Evolutionary conservation across 1,284 basidiomycete species (phyloP).

Genomic region (Leucoagaricus sp.): DNA sequence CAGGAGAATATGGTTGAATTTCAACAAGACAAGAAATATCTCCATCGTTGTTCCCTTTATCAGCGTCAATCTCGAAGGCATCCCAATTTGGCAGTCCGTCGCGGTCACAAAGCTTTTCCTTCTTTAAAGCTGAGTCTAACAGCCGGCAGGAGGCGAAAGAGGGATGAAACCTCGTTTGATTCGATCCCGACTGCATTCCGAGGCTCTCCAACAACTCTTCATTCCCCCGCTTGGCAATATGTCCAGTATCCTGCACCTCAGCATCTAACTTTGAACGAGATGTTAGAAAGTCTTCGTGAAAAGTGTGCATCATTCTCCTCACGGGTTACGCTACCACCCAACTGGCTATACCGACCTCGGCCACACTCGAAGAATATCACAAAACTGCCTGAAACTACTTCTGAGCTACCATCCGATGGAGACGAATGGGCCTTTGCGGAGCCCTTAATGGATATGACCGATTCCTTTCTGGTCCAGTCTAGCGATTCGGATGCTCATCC

Average conservation of each 20-base stretch:
- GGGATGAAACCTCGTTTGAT: background rate
- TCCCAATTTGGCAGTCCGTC: conserved; percentile 1
- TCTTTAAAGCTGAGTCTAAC: background rate
- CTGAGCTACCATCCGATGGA: background rate
- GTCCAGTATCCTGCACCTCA: background rate
- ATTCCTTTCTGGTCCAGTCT: background rate
- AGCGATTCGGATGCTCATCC: background rate
- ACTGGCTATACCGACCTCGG: conserved; percentile 11
- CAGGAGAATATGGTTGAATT: background rate
- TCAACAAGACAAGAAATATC: background rate
- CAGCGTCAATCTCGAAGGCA: background rate
- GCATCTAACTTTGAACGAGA: background rate
- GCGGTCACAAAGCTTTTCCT: conserved; percentile 10
- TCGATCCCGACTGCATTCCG: conserved; percentile 6
- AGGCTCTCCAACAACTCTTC: background rate
- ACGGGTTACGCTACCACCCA: conserved; percentile 3
- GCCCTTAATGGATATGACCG: conserved; percentile 9
- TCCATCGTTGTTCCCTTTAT: background rate
- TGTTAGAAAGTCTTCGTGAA: conserved; percentile 8
- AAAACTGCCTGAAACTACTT: conserved; percentile 6
- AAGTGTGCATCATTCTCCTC: conserved; percentile 10
- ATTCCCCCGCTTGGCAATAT: background rate
- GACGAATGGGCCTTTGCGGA: conserved; percentile 10
- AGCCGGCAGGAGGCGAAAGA: background rate
- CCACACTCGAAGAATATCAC: background rate